phyloP scores from a whole-genome alignment of 768 basidiomycete species.

The Leccinum sublutescens region DNA sequence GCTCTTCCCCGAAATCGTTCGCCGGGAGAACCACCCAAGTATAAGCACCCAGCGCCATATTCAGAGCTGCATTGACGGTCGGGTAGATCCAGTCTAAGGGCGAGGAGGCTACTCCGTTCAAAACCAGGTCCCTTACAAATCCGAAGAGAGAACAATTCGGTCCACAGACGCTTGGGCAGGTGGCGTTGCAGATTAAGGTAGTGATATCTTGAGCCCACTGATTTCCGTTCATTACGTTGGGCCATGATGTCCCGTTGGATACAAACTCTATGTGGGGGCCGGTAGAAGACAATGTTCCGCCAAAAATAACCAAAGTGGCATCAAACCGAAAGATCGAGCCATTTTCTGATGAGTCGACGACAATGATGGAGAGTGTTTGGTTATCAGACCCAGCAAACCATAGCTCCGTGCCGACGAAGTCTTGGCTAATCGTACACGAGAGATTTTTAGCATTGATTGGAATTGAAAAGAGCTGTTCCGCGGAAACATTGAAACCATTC shows the following conservation, averaged over 20 bases:
- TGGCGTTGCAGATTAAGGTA: neutral
- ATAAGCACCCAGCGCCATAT: neutral
- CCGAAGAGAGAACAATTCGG: neutral
- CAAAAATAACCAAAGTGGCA: neutral
- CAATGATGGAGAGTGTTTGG: neutral
- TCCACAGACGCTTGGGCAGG: neutral
- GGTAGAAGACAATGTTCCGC: neutral
- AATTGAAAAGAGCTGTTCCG: neutral
- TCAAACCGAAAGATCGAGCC: neutral
- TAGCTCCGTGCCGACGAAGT: neutral
- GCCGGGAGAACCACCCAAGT: neutral
- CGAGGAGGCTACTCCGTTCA: too few species aligned
- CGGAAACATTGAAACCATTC: slow-evolving; percentile 7
- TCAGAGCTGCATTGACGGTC: neutral
- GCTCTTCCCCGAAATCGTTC: too few species aligned
- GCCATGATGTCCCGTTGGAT: neutral
- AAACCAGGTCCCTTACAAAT: neutral
- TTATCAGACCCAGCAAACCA: neutral
- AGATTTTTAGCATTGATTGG: slow-evolving; percentile 4
- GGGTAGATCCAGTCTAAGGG: too few species aligned
- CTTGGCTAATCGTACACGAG: neutral
- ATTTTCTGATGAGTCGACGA: too few species aligned
- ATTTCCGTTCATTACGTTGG: neutral
- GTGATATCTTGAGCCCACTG: slow-evolving; percentile 2
- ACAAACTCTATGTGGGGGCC: neutral